Evolutionary conservation across 352 stramenopile species (phyloP).

Genomic region (Globisporangium okanoganense): DNA sequence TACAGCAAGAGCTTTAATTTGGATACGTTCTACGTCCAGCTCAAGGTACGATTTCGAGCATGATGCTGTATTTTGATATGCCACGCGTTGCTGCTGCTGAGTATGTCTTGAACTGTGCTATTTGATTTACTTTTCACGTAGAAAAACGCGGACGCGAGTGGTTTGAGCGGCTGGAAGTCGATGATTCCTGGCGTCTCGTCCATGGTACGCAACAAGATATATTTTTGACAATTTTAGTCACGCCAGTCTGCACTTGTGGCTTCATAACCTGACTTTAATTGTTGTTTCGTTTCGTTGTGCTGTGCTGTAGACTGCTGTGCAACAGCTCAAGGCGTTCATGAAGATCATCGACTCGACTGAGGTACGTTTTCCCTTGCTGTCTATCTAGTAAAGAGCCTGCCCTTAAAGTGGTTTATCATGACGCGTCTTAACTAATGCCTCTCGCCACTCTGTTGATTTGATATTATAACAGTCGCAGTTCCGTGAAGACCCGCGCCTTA

Average conservation of each 20-base stretch:
- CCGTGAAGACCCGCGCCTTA: slow-evolving; percentile 66
- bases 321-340: slow-evolving; percentile 85
- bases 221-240: not conserved
- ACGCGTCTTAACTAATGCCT: not conserved
- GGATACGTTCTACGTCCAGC: slow-evolving; percentile 60
- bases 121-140: slow-evolving; percentile 15
- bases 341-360: slow-evolving; percentile 75
- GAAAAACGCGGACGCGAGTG: slow-evolving; percentile 76
- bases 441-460: not conserved
- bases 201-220: slow-evolving; percentile 40
- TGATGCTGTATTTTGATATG: not conserved
- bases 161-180: slow-evolving; percentile 72
- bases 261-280: not conserved
- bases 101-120: not conserved
- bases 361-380: slow-evolving; percentile 18
- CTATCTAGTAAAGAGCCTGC: not conserved
- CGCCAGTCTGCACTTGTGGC: not conserved
- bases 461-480: slow-evolving; percentile 41
- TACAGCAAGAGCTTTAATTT: slow-evolving; percentile 68
- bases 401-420: not conserved
- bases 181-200: slow-evolving; percentile 76
- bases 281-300: not conserved
- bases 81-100: not conserved
- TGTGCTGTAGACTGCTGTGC: slow-evolving; percentile 58
- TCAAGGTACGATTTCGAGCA: slow-evolving; percentile 59